These are phyloP conservation scores for Alternaria solani DNA, from an alignment of 2,329 filamentous ascomycete genomes.

Conservation along the genomic window DNA sequence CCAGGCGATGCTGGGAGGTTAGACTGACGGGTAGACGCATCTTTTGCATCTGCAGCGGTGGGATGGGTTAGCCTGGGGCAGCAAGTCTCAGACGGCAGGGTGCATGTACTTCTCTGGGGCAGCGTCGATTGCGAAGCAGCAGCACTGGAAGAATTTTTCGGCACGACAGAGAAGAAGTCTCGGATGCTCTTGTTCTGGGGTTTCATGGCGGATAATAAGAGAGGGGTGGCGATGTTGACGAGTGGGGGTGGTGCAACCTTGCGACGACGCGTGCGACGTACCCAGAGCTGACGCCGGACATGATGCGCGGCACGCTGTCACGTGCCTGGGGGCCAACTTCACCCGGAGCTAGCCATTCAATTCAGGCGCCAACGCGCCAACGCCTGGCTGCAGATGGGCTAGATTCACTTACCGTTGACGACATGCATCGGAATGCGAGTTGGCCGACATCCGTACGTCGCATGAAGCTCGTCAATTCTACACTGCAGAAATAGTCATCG, in stretches of 20 bases:
- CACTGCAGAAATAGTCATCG: not conserved
- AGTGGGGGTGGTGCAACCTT: slow-evolving; percentile 10
- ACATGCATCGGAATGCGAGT: slow-evolving; percentile 28
- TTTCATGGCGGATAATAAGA: slow-evolving; percentile 17
- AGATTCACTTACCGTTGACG: slow-evolving; percentile 13
- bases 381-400: slow-evolving; percentile 4
- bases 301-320: slow-evolving; percentile 22
- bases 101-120: slow-evolving; percentile 32
- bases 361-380: slow-evolving; percentile 6
- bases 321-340: slow-evolving; percentile 10
- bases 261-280: slow-evolving; percentile 4
- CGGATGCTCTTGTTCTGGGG: slow-evolving; percentile 49
- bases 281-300: not conserved
- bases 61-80: slow-evolving; percentile 4
- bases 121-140: slow-evolving; percentile 22
- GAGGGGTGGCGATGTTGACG: not conserved
- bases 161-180: slow-evolving; percentile 58
- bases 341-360: not conserved
- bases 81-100: not conserved
- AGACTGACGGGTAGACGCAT: not conserved
- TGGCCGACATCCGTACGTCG: slow-evolving; percentile 25
- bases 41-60: slow-evolving; percentile 11
- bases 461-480: not conserved
- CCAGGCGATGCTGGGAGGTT: not conserved
- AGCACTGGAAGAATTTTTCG: slow-evolving; percentile 28